Evolutionary conservation across 2,329 filamentous ascomycete genomes (phyloP).

Genomic region (Annulohypoxylon truncatum): DNA sequence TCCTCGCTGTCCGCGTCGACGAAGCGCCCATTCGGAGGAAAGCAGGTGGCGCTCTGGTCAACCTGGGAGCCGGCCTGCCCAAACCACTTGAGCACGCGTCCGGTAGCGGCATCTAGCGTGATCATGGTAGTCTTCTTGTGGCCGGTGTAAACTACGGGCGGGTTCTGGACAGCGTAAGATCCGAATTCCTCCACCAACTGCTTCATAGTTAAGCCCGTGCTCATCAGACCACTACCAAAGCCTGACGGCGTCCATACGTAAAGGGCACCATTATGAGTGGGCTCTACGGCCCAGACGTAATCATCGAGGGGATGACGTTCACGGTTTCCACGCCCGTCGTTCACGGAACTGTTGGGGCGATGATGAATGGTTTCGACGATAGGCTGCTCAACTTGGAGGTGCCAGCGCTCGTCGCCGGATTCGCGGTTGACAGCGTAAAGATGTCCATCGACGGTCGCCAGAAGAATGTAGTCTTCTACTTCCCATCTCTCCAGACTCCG

Average conservation of each 20-base stretch:
- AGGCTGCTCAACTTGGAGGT: conserved; percentile 82
- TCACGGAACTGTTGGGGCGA: conserved; percentile 72
- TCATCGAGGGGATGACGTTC: conserved; percentile 78
- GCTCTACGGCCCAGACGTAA: conserved; percentile 95
- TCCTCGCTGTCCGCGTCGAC: conserved; percentile 74
- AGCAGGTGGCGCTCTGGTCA: conserved; percentile 79
- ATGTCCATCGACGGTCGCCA: conserved; percentile 99
- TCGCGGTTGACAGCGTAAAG: conserved; percentile 91
- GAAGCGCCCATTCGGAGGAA: conserved; percentile 73
- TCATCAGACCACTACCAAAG: conserved; percentile 68
- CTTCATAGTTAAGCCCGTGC: conserved; percentile 81
- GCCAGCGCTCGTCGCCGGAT: conserved; percentile 87
- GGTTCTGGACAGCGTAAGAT: conserved; percentile 79
- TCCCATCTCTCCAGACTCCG: conserved; percentile 99
- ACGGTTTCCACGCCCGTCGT: conserved; percentile 57
- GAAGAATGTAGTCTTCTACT: conserved; percentile 99
- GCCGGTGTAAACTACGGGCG: conserved; percentile 87
- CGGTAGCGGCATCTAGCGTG: conserved; percentile 87
- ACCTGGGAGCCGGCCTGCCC: conserved; percentile 77
- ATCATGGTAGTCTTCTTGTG: conserved; percentile 92
- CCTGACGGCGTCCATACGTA: conserved; percentile 84
- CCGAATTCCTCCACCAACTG: conserved; percentile 85
- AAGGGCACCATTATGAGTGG: conserved; percentile 84
- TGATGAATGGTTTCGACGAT: conserved; percentile 93
- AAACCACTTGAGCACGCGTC: conserved; percentile 85